Evolutionary conservation across 2,329 filamentous ascomycete genomes (phyloP).

Genomic region (Tolypocladium ovalisporum): DNA sequence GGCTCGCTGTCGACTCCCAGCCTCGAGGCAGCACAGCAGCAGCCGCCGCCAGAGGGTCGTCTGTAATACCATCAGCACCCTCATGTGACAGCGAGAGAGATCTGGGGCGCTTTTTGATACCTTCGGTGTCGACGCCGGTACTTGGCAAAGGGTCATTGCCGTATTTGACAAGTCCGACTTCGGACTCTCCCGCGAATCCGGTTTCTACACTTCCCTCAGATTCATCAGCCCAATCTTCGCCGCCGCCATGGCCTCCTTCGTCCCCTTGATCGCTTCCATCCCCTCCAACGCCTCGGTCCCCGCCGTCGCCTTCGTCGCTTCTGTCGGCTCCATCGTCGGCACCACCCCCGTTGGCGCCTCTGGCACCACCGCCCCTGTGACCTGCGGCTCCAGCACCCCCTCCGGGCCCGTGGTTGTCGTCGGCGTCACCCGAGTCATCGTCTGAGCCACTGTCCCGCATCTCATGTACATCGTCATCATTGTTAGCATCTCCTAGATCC

Average conservation of each 20-base stretch:
- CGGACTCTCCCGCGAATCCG: not conserved
- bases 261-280: not conserved
- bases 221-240: too few species aligned
- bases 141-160: too few species aligned
- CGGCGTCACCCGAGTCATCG: not conserved
- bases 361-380: not conserved
- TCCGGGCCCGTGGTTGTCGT: not conserved
- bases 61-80: not conserved
- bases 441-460: not conserved
- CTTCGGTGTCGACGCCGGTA: too few species aligned
- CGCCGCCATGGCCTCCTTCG: too few species aligned
- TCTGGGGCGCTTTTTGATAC: not conserved
- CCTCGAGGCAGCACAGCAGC: not conserved
- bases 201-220: not conserved
- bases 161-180: too few species aligned
- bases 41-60: not conserved
- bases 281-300: not conserved
- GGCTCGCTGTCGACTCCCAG: not conserved
- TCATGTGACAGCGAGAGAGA: not conserved
- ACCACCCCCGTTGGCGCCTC: not conserved
- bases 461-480: not conserved
- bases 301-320: not conserved
- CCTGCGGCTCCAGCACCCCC: not conserved
- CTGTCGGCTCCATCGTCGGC: not conserved
- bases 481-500: not conserved